Conservation (phyloP, 176 grass and related monocot species). For the Coix lacrymajobi region DNA sequence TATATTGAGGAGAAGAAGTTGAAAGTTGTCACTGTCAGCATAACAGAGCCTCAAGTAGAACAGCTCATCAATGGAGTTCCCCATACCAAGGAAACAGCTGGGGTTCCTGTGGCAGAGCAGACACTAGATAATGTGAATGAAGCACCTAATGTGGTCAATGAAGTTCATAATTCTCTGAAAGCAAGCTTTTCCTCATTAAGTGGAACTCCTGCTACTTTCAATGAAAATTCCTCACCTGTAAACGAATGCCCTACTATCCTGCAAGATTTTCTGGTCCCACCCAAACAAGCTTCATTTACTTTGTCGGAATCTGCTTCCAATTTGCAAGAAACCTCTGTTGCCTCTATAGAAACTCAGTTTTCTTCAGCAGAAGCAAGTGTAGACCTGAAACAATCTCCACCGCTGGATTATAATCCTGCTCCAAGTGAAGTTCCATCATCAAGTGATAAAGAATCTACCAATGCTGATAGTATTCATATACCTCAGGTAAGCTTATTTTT, state of each 20-base stretch:
- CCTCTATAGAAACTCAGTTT: conserved; percentile 20
- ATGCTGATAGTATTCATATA: conserved; percentile 34
- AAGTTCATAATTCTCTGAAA: conserved; percentile 22
- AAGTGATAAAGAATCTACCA: conserved; percentile 36
- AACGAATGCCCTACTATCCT: conserved; percentile 24
- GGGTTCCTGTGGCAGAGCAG: conserved; percentile 26
- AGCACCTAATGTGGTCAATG: conserved; percentile 25
- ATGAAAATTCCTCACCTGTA: conserved; percentile 9
- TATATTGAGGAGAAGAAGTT: conserved; percentile 86
- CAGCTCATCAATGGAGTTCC: conserved; percentile 14
- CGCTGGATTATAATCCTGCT: conserved; percentile 15
- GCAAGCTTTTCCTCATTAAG: conserved; percentile 24
- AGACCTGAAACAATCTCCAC: conserved; percentile 8
- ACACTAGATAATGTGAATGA: conserved; percentile 28
- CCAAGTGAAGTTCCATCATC: conserved; percentile 9
- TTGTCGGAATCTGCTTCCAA: conserved; percentile 21
- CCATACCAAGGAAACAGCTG: conserved; percentile 6
- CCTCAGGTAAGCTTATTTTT: conserved; percentile 46
- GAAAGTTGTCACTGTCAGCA: conserved; percentile 59
- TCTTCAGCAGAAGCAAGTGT: conserved; percentile 42
- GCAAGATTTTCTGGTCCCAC: conserved; percentile 23
- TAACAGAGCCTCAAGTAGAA: conserved; percentile 30
- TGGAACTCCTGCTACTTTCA: conserved; percentile 40
- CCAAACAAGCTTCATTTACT: conserved; percentile 37
- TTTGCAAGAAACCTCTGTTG: conserved; percentile 33